Percentiles rank a stretch among this genome's conserved stretches.
Evolutionary conservation across 805 yeast genomes (phyloP).

Genomic region (Isabelozyma heimii): DNA sequence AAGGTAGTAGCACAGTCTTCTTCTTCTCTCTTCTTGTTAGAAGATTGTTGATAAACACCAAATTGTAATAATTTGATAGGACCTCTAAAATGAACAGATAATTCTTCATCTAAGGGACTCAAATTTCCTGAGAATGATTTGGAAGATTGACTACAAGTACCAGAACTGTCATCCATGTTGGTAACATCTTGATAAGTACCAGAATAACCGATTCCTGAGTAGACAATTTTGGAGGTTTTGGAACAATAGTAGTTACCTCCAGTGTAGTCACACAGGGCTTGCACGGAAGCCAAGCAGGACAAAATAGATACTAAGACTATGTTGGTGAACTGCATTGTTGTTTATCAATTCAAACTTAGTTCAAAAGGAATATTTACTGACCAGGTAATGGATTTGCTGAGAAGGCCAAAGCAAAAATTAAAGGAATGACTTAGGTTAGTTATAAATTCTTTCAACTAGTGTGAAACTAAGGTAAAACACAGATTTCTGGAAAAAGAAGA

Average conservation of each 20-base stretch:
- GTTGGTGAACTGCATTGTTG: constrained; percentile 20
- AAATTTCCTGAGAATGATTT: constrained; percentile 65
- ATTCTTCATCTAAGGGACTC: constrained; percentile 82
- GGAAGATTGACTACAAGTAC: constrained; percentile 64
- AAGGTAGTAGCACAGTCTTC: constrained; percentile 48
- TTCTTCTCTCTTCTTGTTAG: constrained; percentile 42
- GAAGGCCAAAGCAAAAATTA: neutral
- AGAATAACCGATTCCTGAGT: constrained; percentile 74
- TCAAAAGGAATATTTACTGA: neutral
- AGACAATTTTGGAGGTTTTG: constrained; percentile 62
- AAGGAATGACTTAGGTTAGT: constrained; percentile 2
- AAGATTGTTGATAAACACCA: constrained; percentile 80
- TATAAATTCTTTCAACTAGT: neutral
- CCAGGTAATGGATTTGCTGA: neutral
- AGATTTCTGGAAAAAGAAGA: neutral
- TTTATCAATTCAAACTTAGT: neutral
- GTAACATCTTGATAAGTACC: constrained; percentile 84
- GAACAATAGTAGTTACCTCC: constrained; percentile 86
- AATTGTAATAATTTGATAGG: constrained; percentile 78
- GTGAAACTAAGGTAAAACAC: neutral
- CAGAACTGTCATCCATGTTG: constrained; percentile 66
- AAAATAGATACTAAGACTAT: constrained; percentile 20
- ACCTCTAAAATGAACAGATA: constrained; percentile 88
- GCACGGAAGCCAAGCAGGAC: constrained; percentile 15
- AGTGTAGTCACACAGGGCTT: constrained; percentile 42